A percentile compares a stretch with the other conserved stretches of the same genome.
Conservation (phyloP, 176 grass and related monocot species). For the Echinochloa phyllopogon region DNA sequence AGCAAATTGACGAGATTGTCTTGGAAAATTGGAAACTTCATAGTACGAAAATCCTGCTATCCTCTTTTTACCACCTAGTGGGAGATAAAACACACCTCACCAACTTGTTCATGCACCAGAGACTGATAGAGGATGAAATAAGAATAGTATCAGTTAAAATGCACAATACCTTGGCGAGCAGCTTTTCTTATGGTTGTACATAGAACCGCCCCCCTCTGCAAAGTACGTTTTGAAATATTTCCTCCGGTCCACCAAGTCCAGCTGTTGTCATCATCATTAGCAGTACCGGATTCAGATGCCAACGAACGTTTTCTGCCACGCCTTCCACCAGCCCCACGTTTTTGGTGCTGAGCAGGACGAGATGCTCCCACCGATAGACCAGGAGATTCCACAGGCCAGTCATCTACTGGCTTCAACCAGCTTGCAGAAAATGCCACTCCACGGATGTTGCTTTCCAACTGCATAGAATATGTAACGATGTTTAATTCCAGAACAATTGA, state of each 20-base stretch:
- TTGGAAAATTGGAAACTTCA: conserved; percentile 78
- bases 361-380: conserved; percentile 58
- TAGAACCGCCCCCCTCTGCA: conserved; percentile 69
- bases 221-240: conserved; percentile 71
- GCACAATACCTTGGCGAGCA: conserved; percentile 87
- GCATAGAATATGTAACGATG: conserved; percentile 46
- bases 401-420: conserved; percentile 84
- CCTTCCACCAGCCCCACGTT: conserved; percentile 70
- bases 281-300: conserved; percentile 54
- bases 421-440: conserved; percentile 75
- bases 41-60: conserved; percentile 75
- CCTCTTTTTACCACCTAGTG: conserved; percentile 75
- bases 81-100: conserved; percentile 17
- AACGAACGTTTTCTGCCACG: conserved; percentile 64
- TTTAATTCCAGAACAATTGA: conserved; percentile 25
- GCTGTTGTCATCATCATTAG: conserved; percentile 67
- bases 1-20: conserved; percentile 73
- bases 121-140: conserved; percentile 25
- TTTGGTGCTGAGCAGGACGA: conserved; percentile 64
- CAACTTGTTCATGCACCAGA: conserved; percentile 25
- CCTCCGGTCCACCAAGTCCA: conserved; percentile 90
- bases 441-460: conserved; percentile 92
- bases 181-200: conserved; percentile 62
- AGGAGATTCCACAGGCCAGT: conserved; percentile 63
- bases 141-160: conserved; percentile 35